Evolutionary conservation across 1,284 basidiomycete genomes (phyloP).

Genomic region (Ustanciosporium gigantosporum): DNA sequence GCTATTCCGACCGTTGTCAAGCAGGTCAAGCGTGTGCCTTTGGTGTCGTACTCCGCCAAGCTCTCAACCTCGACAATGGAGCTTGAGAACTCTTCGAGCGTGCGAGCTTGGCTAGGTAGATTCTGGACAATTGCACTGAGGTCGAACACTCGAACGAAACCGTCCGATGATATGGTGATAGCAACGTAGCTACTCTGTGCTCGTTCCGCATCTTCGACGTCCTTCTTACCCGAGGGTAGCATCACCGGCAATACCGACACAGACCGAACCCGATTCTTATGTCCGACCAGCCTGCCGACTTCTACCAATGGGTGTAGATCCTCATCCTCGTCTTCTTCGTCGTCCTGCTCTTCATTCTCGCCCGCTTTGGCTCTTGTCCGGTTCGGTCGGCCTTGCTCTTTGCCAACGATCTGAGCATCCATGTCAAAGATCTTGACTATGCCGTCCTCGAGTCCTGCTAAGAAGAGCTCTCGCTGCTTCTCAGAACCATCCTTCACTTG

Average conservation of each 20-base stretch:
- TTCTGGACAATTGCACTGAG: constrained; percentile 24
- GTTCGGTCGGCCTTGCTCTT: constrained; percentile 2
- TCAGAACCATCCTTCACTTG: constrained; percentile 15
- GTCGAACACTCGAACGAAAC: constrained; percentile 54
- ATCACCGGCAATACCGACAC: constrained; percentile 28
- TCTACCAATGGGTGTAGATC: constrained; percentile 32
- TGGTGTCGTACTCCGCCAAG: constrained; percentile 47
- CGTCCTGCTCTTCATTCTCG: constrained; percentile 7
- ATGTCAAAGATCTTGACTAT: constrained; percentile 44
- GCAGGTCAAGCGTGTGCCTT: constrained; percentile 54
- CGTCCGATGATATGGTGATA: constrained; percentile 58
- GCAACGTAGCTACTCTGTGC: constrained; percentile 28
- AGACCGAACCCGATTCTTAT: constrained; percentile 52
- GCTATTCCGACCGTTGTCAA: constrained; percentile 48
- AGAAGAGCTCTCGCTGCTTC: constrained; percentile 43
- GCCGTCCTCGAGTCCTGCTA: constrained; percentile 43
- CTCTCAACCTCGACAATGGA: constrained; percentile 19
- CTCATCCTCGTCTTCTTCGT: constrained; percentile 19
- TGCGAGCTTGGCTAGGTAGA: constrained; percentile 2
- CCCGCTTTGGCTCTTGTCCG: constrained; percentile 3
- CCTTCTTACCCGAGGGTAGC: constrained; percentile 2
- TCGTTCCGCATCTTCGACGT: no score
- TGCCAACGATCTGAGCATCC: constrained; percentile 15
- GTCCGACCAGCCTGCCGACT: constrained; percentile 49
- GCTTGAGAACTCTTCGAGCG: constrained; percentile 5